Percentiles rank a stretch among this genome's conserved stretches.
These are phyloP conservation scores for Endoconidiophora polonica DNA, from an alignment of 2,329 filamentous ascomycete genomes.

Conservation along the genomic window DNA sequence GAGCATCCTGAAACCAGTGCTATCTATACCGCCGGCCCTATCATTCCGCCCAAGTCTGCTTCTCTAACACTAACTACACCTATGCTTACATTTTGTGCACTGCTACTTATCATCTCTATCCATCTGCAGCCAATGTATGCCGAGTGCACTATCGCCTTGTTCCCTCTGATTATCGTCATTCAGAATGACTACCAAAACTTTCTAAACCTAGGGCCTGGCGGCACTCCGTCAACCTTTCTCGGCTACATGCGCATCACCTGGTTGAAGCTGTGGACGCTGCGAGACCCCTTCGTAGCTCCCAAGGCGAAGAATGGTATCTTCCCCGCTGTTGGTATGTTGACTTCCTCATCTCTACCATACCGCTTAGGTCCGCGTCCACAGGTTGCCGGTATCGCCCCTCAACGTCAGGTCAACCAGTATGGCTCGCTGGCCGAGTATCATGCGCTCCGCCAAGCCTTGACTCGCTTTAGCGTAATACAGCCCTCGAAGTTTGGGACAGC, in stretches of 20 bases:
- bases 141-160: background rate
- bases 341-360: conserved; percentile 40
- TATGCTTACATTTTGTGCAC: background rate
- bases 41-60: background rate
- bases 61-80: background rate
- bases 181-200: conserved; percentile 62
- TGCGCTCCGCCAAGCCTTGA: conserved; percentile 36
- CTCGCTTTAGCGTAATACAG: conserved; percentile 30
- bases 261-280: conserved; percentile 53
- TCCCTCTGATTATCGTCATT: conserved; percentile 17
- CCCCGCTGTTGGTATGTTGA: conserved; percentile 22
- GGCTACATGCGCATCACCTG: conserved; percentile 62
- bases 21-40: background rate
- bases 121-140: background rate
- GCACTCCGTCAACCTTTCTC: conserved; percentile 54
- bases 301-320: conserved; percentile 21
- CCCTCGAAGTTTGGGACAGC: conserved; percentile 39
- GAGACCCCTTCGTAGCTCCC: conserved; percentile 49
- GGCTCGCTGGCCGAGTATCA: conserved; percentile 36
- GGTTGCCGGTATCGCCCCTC: conserved; percentile 63
- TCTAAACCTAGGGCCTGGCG: conserved; percentile 61
- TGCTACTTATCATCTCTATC: background rate
- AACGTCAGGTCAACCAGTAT: conserved; percentile 59
- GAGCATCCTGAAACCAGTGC: background rate
- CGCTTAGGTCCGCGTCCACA: conserved; percentile 47